These are phyloP conservation scores for Rhodotorula babjevae DNA, from an alignment of 768 basidiomycete species.

Conservation along the genomic window DNA sequence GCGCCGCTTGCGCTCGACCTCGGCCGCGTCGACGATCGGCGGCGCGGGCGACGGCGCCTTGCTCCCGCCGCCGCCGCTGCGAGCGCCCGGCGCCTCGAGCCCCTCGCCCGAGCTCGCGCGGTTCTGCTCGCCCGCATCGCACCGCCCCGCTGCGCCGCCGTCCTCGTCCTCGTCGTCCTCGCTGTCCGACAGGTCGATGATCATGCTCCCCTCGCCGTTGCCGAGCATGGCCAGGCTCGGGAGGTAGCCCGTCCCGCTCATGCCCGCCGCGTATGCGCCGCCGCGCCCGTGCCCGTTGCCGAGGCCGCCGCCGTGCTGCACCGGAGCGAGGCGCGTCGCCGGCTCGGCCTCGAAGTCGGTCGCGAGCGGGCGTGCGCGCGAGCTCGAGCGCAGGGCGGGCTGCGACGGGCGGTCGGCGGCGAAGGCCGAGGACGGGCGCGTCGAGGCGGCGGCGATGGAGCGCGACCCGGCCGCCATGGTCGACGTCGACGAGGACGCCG, in stretches of 20 bases:
- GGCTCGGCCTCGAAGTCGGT: constrained; percentile 48
- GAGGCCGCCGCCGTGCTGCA: no score
- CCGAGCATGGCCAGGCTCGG: not conserved
- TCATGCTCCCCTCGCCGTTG: not conserved
- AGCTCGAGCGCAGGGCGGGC: not conserved
- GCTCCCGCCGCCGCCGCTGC: not conserved
- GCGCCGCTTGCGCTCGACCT: constrained; percentile 50
- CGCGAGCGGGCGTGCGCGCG: constrained; percentile 45
- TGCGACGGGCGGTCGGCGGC: no score
- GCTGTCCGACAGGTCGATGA: constrained; percentile 26
- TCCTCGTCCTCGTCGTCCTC: constrained; percentile 53
- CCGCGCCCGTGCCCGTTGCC: no score
- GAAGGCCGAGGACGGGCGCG: not conserved
- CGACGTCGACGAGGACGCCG: not conserved
- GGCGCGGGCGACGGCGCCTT: not conserved
- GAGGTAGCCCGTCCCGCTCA: not conserved
- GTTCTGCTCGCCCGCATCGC: no score
- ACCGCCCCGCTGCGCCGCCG: no score
- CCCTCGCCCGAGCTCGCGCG: not conserved
- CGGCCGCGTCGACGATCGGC: constrained; percentile 43
- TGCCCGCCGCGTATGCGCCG: not conserved
- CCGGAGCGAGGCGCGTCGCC: not conserved
- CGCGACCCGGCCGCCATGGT: not conserved
- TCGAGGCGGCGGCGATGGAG: not conserved
- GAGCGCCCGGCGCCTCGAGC: constrained; percentile 41